Conservation (phyloP, 2,329 filamentous ascomycete genomes). For the Xenosphaeropsis pyriputrescens region DNA sequence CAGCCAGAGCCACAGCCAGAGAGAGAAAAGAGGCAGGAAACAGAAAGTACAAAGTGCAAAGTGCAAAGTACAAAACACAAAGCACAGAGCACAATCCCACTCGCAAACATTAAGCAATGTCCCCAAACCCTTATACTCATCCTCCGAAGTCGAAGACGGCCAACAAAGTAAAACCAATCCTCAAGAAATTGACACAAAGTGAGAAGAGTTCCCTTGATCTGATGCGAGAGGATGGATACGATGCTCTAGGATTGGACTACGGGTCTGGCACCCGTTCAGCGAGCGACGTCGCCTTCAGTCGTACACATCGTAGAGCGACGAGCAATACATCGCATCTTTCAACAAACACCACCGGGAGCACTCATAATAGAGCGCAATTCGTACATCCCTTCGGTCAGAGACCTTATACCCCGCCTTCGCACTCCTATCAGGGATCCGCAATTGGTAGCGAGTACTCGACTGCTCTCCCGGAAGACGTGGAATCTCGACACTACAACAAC, state of each 20-base stretch:
- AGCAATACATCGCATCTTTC: constrained; percentile 39
- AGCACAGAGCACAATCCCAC: too few relatives aligned
- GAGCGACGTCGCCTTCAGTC: constrained; percentile 12
- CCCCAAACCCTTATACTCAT: neutral
- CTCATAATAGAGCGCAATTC: constrained; percentile 26
- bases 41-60: too few relatives aligned
- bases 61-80: too few relatives aligned
- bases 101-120: too few relatives aligned
- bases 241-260: constrained; percentile 20
- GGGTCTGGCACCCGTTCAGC: constrained; percentile 12
- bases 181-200: constrained; percentile 37
- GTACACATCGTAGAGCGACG: constrained; percentile 36
- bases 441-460: constrained; percentile 32
- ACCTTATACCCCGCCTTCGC: constrained; percentile 38
- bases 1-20: neutral
- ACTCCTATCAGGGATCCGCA: constrained; percentile 39
- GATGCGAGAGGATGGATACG: constrained; percentile 41
- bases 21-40: neutral
- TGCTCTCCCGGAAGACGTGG: constrained; percentile 15
- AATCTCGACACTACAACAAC: constrained; percentile 5
- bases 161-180: constrained; percentile 34
- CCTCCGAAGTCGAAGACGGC: neutral
- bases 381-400: constrained; percentile 52
- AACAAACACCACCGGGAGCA: constrained; percentile 37
- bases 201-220: constrained; percentile 50